Evolutionary conservation across 83 land plant genomes (phyloP).

Genomic region (Larix sibirica): DNA sequence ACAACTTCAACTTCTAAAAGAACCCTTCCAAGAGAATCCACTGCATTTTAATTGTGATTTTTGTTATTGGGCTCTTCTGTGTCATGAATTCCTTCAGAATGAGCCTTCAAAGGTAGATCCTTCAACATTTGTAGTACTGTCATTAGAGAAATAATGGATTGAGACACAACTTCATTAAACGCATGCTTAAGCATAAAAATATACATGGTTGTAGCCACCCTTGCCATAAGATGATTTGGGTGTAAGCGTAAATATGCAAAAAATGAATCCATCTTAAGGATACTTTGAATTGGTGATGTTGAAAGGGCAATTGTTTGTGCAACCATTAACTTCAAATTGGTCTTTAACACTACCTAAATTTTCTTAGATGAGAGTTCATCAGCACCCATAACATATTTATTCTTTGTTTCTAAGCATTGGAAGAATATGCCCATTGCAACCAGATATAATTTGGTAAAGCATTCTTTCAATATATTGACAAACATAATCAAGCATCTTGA

Average conservation of each 20-base stretch:
- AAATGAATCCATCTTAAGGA: constrained; percentile 57
- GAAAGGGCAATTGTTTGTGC: constrained; percentile 67
- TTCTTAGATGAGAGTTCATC: constrained; percentile 46
- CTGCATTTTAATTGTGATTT: not conserved
- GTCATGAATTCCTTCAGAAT: not conserved
- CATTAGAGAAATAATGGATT: constrained; percentile 36
- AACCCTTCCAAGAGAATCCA: not conserved
- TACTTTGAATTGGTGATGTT: constrained; percentile 55
- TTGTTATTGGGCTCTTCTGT: not conserved
- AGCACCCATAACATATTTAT: not conserved
- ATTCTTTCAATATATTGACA: constrained; percentile 73
- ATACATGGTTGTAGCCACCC: constrained; percentile 63
- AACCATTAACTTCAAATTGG: constrained; percentile 71
- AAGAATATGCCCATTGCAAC: constrained; percentile 61
- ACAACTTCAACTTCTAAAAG: constrained; percentile 55
- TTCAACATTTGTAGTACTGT: constrained; percentile 53
- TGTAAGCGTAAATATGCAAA: constrained; percentile 87
- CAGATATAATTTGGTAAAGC: constrained; percentile 66
- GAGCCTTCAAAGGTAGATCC: constrained; percentile 28
- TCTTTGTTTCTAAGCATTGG: constrained; percentile 40
- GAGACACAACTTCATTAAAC: constrained; percentile 40
- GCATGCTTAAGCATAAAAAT: constrained; percentile 64
- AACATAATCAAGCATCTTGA: constrained; percentile 75
- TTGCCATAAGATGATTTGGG: constrained; percentile 79
- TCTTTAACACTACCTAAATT: constrained; percentile 67